Base-by-base conservation (phyloP, 2,329 filamentous ascomycete genomes). In the Sodiomyces alkalinus region DNA sequence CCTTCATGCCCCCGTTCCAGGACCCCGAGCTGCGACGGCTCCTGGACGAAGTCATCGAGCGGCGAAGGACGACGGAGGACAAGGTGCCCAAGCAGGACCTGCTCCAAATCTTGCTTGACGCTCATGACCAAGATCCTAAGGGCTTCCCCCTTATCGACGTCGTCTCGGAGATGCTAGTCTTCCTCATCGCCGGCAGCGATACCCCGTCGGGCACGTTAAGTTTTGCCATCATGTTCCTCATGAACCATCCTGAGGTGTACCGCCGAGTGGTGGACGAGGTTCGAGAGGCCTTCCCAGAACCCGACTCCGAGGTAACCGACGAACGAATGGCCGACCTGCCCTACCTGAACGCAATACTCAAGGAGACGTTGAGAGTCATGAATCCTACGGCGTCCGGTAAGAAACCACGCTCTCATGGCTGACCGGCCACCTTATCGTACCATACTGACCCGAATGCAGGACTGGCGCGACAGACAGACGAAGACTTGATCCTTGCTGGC, bases 161-260 rank as follows among this genome's bases (percentile, higher is more conserved):
- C 17, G 22, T 30, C 3, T 22, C 29, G 11, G 29, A 30, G 29
- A 30, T 30, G 29, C 26, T 30, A 6, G 15, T 30, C n/a, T 80
- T 80, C 39, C 49, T 80, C n/a, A 68, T 74, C 37, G 71, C 71
- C 27, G 67, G 73, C 5, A 74, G 78, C 39, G 75, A 80, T 37
- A 85, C 80, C 0, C 78, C 78, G 0, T 70, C 72, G 2, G 76
- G 75, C 3, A 51, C 76, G 11, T 47, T 83, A 9, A 67, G 72
- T 0, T 82, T 80, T 41, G 51, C 64, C 0, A 67, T 80, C 27
- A 76, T 74, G 42, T 60, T 74, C 31, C 56, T 85, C 3, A 46
- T 80, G 19, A 74, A 73, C 43, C 60, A 75, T 39, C 76, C 75
- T 0, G 57, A 62, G 2, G 56, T 59, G 2, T 70, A 74, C 35